Conservation (phyloP, 2,329 filamentous ascomycete species). For the Ampelomyces quisqualis region DNA sequence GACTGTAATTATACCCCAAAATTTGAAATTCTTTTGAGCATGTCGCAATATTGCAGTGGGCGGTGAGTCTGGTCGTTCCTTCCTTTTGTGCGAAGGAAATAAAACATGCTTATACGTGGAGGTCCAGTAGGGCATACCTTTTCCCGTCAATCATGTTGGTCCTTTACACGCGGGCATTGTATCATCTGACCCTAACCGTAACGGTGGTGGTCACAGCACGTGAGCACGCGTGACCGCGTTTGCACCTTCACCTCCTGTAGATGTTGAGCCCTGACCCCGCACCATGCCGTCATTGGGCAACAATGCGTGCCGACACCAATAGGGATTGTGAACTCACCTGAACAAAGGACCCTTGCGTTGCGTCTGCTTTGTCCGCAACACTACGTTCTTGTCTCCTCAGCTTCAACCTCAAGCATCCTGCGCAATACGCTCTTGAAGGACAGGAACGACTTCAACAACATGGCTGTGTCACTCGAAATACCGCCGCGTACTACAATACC, state of each 20-base stretch:
- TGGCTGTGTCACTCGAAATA: constrained; percentile 1
- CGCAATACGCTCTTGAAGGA: not conserved
- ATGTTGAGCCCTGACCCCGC: not conserved
- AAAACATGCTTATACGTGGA: no score
- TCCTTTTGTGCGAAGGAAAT: no score
- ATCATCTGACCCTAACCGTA: no score
- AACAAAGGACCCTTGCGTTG: constrained; percentile 1
- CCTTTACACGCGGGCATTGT: no score
- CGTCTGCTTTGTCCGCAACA: constrained; percentile 1
- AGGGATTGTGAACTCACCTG: no score
- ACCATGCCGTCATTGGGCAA: not conserved
- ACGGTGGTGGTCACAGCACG: no score
- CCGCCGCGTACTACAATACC: no score
- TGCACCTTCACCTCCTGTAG: not conserved
- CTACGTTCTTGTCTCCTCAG: not conserved
- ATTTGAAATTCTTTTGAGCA: not conserved
- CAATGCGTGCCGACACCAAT: not conserved
- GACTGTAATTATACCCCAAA: no score
- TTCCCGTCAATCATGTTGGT: no score
- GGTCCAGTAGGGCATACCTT: no score
- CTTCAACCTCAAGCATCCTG: not conserved
- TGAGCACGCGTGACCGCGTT: constrained; percentile 2
- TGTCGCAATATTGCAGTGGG: no score
- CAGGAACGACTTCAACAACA: not conserved
- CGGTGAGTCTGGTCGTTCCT: no score